A percentile compares a stretch with the other conserved stretches of the same genome.
Conservation (phyloP, 768 basidiomycete species). For the Psilocybe cyanescens region DNA sequence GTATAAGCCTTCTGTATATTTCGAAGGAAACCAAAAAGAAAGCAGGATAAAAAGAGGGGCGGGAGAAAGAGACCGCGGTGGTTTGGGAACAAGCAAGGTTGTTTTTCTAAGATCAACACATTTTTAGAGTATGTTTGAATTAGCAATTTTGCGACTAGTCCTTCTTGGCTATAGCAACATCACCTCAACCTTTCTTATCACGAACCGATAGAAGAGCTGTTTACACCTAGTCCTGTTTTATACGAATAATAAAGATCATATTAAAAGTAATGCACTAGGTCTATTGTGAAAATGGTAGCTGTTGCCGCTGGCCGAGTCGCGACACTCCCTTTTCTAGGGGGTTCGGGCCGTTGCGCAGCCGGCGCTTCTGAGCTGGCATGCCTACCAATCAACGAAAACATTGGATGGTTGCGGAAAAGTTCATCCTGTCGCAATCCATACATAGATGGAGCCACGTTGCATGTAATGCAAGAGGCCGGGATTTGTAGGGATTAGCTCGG, state of each 20-base stretch:
- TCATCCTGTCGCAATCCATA: neutral
- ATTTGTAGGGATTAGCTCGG: slow-evolving; percentile 1
- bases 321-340: neutral
- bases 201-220: neutral
- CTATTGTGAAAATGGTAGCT: neutral
- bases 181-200: too few relatives aligned
- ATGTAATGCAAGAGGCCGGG: slow-evolving; percentile 3
- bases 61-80: slow-evolving; percentile 25
- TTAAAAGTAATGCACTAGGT: neutral
- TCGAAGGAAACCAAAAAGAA: slow-evolving; percentile 11
- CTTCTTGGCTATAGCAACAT: slow-evolving; percentile 3
- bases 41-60: slow-evolving; percentile 16
- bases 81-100: slow-evolving; percentile 22
- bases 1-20: slow-evolving; percentile 5
- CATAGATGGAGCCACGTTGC: neutral
- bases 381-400: neutral
- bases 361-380: slow-evolving; percentile 6
- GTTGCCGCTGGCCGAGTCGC: neutral
- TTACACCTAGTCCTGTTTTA: neutral
- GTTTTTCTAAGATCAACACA: slow-evolving; percentile 6
- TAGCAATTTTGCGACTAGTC: neutral
- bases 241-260: neutral
- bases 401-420: neutral
- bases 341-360: neutral
- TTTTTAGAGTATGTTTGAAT: neutral